Conservation (phyloP, 768 basidiomycete genomes). For the Lactarius evosmus region DNA sequence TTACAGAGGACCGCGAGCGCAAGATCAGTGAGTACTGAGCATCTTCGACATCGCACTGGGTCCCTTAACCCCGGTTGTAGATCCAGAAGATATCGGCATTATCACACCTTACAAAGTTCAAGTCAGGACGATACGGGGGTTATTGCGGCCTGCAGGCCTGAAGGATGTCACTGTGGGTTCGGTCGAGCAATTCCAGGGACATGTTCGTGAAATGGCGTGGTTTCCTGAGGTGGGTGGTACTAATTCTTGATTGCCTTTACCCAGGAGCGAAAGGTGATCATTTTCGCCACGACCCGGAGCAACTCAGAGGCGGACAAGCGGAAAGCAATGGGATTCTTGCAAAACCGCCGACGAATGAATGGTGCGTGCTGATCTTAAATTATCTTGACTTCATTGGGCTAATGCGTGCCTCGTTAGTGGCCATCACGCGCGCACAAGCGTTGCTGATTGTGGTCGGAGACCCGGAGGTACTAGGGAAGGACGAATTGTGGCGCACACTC, state of each 20-base stretch:
- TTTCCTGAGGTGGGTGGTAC: too few species aligned
- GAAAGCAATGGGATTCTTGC: conserved; percentile 38
- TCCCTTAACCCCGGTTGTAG: conserved; percentile 24
- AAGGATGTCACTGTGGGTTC: conserved; percentile 36
- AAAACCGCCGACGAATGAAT: conserved; percentile 39
- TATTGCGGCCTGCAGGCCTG: conserved; percentile 27
- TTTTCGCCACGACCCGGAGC: conserved; percentile 39
- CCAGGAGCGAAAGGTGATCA: conserved; percentile 40
- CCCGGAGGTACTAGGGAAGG: conserved; percentile 53
- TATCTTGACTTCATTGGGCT: background rate
- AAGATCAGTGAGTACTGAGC: conserved; percentile 33
- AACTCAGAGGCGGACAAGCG: conserved; percentile 31
- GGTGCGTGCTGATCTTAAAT: conserved; percentile 31
- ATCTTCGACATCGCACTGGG: background rate
- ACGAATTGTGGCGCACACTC: conserved; percentile 59
- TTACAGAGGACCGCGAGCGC: conserved; percentile 32
- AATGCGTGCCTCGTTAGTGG: conserved; percentile 41
- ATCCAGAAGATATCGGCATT: conserved; percentile 37
- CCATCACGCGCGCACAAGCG: conserved; percentile 62
- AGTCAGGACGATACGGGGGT: conserved; percentile 34
- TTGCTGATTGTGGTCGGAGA: conserved; percentile 63
- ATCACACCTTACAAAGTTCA: conserved; percentile 43
- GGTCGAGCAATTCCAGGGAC: conserved; percentile 44
- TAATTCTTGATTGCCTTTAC: background rate
- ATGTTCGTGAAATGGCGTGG: conserved; percentile 30